These are phyloP conservation scores for Marvania coccoides DNA, from an alignment of 139 green algal species.

Conservation along the genomic window DNA sequence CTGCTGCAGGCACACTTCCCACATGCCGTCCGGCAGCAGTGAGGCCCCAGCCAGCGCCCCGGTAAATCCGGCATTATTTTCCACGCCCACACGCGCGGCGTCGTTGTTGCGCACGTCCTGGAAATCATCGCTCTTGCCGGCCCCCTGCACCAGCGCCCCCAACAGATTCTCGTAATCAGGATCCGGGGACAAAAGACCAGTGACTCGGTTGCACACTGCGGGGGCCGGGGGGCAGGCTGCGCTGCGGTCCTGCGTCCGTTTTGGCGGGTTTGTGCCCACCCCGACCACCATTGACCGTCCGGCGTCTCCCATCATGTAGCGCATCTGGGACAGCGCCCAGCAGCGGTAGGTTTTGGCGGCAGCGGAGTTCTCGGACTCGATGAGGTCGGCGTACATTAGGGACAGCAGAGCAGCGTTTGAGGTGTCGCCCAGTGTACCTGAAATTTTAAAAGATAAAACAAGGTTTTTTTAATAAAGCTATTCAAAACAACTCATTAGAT, in stretches of 20 bases:
- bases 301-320: constrained; percentile 54
- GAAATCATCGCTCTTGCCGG: constrained; percentile 32
- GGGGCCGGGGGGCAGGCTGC: constrained; percentile 42
- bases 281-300: constrained; percentile 29
- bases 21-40: constrained; percentile 18
- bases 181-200: constrained; percentile 29
- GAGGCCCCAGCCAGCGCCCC: constrained; percentile 7
- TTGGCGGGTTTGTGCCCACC: constrained; percentile 36
- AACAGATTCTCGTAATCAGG: constrained; percentile 48
- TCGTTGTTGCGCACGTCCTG: constrained; percentile 28
- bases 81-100: constrained; percentile 24
- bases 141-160: constrained; percentile 57
- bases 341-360: constrained; percentile 37
- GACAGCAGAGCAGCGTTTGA: constrained; percentile 50
- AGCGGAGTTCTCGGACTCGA: background rate
- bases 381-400: constrained; percentile 29
- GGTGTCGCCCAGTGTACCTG: constrained; percentile 41
- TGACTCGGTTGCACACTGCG: constrained; percentile 28
- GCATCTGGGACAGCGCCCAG: constrained; percentile 50
- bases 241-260: constrained; percentile 41
- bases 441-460: no score
- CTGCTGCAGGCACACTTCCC: constrained; percentile 27
- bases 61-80: constrained; percentile 49
- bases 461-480: background rate
- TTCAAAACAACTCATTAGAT: background rate